Base-by-base conservation (phyloP, 1,284 basidiomycete species). In the Sporisorium scitamineum region DNA sequence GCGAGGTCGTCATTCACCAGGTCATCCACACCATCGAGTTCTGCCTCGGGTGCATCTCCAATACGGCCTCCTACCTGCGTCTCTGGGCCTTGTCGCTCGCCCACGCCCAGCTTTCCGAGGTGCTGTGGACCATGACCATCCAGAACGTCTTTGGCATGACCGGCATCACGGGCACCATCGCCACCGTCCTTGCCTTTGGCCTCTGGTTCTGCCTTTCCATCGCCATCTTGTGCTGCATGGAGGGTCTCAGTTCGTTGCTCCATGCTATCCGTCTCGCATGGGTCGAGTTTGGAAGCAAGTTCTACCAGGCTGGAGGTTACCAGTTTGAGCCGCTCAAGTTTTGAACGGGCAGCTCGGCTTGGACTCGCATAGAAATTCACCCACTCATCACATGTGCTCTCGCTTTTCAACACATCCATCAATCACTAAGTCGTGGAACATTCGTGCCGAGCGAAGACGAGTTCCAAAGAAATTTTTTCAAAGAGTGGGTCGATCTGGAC, bases 51-150 rank as follows among this genome's bases (percentile, higher is more conserved):
- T 97, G 96, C 87, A 97, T 99, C 85, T 99, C 97, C 76, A 97
- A 99, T 87, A 99, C 97, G 2, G 97, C 96, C 9, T 98, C 95
- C 24, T 99, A 99, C 87, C 91, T 99, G 57, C 96, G 96, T 87
- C 89, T 99, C 41, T 99, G 96, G 96, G 97, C 97, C 24, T 89
- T 99, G 10, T 99, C 97, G 32, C 90, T 99, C 54, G 96, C 96
- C 9, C 96, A 99, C 87, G 95, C 97, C 14, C 97, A 99, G 87
- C 89, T 99, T 26, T 96, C 94, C 56, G 95, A 97, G 86, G 97
- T 99, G 53, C 71, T 84, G 47, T 85, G 84, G 84, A 83, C 75
- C 55, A 85, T 85, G 84, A 85, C 84, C 32, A 82, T 85, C 60
- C 70, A 76, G 62, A 83, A 80, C 51, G 82, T 76, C 52, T 84